These are phyloP conservation scores for Fraxinus sp. DNA, from an alignment of 305 asterid genomes.

Conservation along the genomic window DNA sequence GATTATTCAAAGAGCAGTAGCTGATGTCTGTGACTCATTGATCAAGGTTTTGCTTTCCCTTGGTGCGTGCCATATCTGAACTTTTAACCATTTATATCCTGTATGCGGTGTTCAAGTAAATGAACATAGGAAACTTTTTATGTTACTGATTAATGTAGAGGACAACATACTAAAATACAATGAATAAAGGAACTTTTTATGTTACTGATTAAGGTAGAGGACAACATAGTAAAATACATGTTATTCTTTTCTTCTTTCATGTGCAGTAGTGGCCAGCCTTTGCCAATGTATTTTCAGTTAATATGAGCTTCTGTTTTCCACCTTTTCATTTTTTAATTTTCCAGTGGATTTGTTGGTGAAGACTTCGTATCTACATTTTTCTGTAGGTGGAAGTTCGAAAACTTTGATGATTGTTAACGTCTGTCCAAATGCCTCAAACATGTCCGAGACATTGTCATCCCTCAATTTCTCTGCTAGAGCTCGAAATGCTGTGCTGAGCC, in stretches of 20 bases:
- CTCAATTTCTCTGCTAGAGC: conserved; percentile 95
- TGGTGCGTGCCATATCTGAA: background rate
- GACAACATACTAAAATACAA: conserved; percentile 7
- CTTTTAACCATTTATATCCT: conserved; percentile 4
- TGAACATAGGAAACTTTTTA: background rate
- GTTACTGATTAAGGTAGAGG: background rate
- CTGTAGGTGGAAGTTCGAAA: conserved; percentile 91
- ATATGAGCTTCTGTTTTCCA: conserved; percentile 14
- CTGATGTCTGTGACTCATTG: background rate
- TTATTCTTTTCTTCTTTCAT: conserved; percentile 18
- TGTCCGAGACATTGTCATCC: conserved; percentile 82
- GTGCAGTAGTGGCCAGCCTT: conserved; percentile 5
- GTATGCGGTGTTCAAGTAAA: background rate
- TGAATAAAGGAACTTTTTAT: background rate
- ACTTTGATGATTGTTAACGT: conserved; percentile 82
- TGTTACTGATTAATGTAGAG: background rate
- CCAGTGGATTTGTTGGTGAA: conserved; percentile 4
- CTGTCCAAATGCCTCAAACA: conserved; percentile 67
- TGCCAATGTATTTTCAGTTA: conserved; percentile 13
- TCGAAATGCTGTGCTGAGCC: conserved; percentile 78
- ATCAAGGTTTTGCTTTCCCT: background rate
- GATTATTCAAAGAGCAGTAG: background rate
- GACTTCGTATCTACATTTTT: conserved; percentile 23
- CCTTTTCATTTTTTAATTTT: conserved; percentile 4
- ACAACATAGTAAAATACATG: conserved; percentile 1